Conservation (phyloP, 2,329 filamentous ascomycete species). For the Alternaria tenuissima region DNA sequence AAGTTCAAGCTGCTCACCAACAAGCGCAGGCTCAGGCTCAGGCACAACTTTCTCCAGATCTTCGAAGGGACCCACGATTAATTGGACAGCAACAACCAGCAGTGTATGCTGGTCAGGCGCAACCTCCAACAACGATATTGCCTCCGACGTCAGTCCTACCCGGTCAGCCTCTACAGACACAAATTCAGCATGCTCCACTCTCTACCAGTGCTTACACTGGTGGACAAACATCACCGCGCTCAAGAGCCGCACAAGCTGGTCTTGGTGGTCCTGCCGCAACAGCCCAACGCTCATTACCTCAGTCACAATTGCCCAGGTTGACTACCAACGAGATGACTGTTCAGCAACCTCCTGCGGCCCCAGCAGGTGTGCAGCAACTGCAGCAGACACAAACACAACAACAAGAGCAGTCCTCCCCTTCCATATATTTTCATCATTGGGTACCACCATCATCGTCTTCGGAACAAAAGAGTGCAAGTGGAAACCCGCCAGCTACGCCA, state of each 20-base stretch:
- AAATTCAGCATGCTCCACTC: constrained; percentile 52
- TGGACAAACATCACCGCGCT: constrained; percentile 45
- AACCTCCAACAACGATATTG: constrained; percentile 42
- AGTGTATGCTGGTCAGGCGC: constrained; percentile 42
- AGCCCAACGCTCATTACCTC: constrained; percentile 55
- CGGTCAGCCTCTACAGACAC: constrained; percentile 49
- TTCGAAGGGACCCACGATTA: constrained; percentile 53
- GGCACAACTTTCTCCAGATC: constrained; percentile 51
- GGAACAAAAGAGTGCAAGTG: constrained; percentile 61
- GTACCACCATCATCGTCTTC: constrained; percentile 72
- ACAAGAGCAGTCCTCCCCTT: constrained; percentile 72
- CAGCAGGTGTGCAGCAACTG: constrained; percentile 51
- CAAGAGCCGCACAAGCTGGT: constrained; percentile 42
- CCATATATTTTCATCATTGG: constrained; percentile 93
- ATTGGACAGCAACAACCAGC: constrained; percentile 50
- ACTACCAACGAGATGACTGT: constrained; percentile 63
- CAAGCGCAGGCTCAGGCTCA: constrained; percentile 55
- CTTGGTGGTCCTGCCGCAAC: constrained; percentile 50
- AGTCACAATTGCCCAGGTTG: constrained; percentile 59
- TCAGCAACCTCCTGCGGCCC: constrained; percentile 56
- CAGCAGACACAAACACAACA: constrained; percentile 62
- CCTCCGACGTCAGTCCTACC: constrained; percentile 47
- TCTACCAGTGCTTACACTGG: constrained; percentile 44
- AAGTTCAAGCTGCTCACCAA: constrained; percentile 56
- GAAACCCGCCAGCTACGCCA: constrained; percentile 75